Evolutionary conservation across 2,329 filamentous ascomycete genomes (phyloP), one percentile per base, ranked within the genome.

Genomic region (Trichoderma atrobrunneum): DNA sequence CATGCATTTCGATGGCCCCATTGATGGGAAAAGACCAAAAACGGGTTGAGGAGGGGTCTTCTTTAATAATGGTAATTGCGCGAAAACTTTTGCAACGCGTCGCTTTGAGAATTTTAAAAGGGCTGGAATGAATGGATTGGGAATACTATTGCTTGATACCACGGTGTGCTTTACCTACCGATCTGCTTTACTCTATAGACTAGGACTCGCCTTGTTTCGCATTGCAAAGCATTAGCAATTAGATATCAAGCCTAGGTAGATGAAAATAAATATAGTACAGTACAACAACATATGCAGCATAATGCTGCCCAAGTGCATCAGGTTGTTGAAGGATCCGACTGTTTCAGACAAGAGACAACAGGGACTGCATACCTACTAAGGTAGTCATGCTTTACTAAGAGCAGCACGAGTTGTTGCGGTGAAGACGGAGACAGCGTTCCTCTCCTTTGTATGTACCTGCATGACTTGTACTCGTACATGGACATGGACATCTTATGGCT

Each of bases 31-130:
- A 48, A 14, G 14, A 39, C 14, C 12, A n/a, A 30, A 60, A 59
- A 21, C 21, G 5, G 24, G 14, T 21, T 7, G 28, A 34, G n/a
- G 57, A 36, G 39, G 39, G 30, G 8, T 11, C n/a, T 62, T 70
- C n/a, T 10, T 54, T 54, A 34, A 54, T 70, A 61, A 54, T 70
- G 30, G 12, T 66, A 62, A 70, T 70, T 62, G 18, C 30, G 56
- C 36, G 8, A 70, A 54, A 11, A 54, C 39, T 21, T n/a, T 54
- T 36, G 7, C n/a, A 36, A 32, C 66, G 28, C 36, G 39, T 54
- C 30, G n/a, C n/a, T 14, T 24, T 8, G 28, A 34, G 8, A 36
- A 32, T 32, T 24, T 32, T 16, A 34, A 34, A 32, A n/a, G 21
- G 12, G 11, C 26, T 61, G 8, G 56, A 24, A 51, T 16, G 30